These are phyloP conservation scores for Pseudogymnoascus sp. DNA, from an alignment of 2,329 filamentous ascomycete genomes.

Conservation along the genomic window DNA sequence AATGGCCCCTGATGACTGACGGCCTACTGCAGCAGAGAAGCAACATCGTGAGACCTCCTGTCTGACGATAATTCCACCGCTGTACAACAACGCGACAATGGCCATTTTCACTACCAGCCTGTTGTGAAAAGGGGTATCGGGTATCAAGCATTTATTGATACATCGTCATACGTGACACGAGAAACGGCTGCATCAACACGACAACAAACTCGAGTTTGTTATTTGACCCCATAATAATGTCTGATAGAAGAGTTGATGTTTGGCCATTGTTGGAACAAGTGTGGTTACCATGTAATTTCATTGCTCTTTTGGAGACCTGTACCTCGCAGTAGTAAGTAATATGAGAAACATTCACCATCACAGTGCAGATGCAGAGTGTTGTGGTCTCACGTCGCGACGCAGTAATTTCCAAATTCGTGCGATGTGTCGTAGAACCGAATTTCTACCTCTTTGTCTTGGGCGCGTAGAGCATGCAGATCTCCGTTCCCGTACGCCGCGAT, in stretches of 20 bases:
- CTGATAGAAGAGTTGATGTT: not conserved
- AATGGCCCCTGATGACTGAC: not conserved
- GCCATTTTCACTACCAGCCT: not conserved
- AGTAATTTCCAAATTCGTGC: not conserved
- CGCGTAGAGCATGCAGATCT: not conserved
- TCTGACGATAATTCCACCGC: not conserved
- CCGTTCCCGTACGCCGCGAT: not conserved
- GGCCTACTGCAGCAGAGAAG: not conserved
- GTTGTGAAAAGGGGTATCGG: not conserved
- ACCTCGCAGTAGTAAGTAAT: not conserved
- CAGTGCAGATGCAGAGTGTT: not conserved
- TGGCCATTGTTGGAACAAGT: not conserved
- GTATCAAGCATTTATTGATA: not conserved
- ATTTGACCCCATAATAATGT: not conserved
- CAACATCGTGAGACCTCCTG: not conserved
- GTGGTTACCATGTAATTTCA: not conserved
- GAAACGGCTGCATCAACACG: not conserved
- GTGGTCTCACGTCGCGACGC: not conserved
- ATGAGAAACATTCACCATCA: conserved; percentile 2
- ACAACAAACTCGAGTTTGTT: not conserved
- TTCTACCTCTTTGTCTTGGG: not conserved
- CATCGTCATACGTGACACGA: not conserved
- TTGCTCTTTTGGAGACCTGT: not conserved
- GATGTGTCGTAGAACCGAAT: not conserved
- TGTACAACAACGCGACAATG: not conserved